These are phyloP conservation scores for Chalciporus chontae DNA, from an alignment of 768 basidiomycete species.

Conservation along the genomic window DNA sequence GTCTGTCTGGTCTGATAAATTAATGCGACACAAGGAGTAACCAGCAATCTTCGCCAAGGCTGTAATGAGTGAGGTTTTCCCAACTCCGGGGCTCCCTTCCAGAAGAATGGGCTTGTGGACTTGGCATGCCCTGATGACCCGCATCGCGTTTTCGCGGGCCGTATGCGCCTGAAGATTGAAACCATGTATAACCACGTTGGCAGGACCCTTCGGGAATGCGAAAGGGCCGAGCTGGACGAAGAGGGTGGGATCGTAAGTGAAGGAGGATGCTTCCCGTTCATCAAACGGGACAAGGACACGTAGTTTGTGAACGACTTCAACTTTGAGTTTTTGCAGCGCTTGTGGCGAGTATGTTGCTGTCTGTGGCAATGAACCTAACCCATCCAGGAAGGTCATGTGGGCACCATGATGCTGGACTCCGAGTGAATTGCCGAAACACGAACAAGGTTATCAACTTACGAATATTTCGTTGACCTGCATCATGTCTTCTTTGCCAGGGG, in stretches of 20 bases:
- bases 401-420: constrained; percentile 80
- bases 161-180: constrained; percentile 92
- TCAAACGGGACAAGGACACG: constrained; percentile 51
- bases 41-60: constrained; percentile 83
- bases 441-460: constrained; percentile 42
- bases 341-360: constrained; percentile 58
- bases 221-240: constrained; percentile 71
- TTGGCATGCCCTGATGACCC: constrained; percentile 87
- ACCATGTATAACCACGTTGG: constrained; percentile 28
- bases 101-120: constrained; percentile 87
- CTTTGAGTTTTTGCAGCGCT: constrained; percentile 58
- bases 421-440: constrained; percentile 11
- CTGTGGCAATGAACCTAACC: constrained; percentile 76
- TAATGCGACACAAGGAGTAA: constrained; percentile 84
- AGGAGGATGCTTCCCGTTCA: constrained; percentile 20
- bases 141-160: constrained; percentile 80
- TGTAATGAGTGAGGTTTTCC: constrained; percentile 90
- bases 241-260: constrained; percentile 31
- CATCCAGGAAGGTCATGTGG: constrained; percentile 89
- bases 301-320: constrained; percentile 53
- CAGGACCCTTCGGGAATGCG: constrained; percentile 58
- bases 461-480: constrained; percentile 56
- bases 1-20: constrained; percentile 97
- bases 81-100: constrained; percentile 97
- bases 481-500: constrained; percentile 22